phyloP scores from a whole-genome alignment of 2,329 filamentous ascomycete genomes.

The Aspergillus melleus region DNA sequence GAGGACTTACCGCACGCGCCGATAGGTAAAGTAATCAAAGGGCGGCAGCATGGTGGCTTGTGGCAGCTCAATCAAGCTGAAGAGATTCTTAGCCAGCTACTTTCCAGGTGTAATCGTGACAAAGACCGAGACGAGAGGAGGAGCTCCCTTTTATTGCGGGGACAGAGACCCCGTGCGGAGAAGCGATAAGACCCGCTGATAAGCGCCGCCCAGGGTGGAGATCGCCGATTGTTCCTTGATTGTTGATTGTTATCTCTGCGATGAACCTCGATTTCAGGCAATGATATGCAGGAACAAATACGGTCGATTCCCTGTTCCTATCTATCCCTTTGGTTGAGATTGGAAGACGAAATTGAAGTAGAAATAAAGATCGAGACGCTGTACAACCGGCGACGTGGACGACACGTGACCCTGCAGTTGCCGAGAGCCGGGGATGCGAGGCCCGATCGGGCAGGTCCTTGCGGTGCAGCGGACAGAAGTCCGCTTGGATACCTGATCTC shows the following conservation, averaged over 20 bases:
- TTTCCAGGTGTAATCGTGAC: not conserved
- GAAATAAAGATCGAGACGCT: not conserved
- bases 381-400: not conserved
- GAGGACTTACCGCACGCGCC: slow-evolving; percentile 64
- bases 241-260: too few species aligned
- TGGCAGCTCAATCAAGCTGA: not conserved
- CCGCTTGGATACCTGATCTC: not conserved
- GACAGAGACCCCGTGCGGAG: slow-evolving; percentile 19
- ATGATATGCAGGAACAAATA: too few species aligned
- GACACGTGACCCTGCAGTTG: slow-evolving; percentile 9
- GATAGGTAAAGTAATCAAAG: slow-evolving; percentile 69
- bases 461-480: slow-evolving; percentile 12
- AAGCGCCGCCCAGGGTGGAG: slow-evolving; percentile 16
- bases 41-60: slow-evolving; percentile 49
- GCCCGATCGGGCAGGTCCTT: slow-evolving; percentile 21
- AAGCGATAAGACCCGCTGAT: slow-evolving; percentile 24
- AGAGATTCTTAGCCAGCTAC: too few species aligned
- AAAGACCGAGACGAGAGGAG: not conserved
- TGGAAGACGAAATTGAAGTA: too few species aligned
- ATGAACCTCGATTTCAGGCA: too few species aligned
- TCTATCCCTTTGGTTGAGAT: accelerated
- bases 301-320: too few species aligned
- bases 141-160: slow-evolving; percentile 23
- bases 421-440: slow-evolving; percentile 4
- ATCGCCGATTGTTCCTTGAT: not conserved